Conservation (phyloP, 257 asterid genomes). For the Datura wrightii region DNA sequence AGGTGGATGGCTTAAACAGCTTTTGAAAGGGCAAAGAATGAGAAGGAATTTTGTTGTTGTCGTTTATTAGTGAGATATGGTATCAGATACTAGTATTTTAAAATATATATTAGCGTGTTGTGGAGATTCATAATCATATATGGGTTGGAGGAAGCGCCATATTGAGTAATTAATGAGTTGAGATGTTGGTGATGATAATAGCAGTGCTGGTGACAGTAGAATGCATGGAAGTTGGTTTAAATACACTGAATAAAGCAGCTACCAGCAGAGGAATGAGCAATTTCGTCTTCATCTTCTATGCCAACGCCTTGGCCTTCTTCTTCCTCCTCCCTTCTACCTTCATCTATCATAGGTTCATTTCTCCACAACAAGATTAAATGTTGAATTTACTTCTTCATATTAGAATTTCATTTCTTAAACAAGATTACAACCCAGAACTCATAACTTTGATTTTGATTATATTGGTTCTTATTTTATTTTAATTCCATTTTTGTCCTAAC, state of each 20-base stretch:
- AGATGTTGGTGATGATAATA: not conserved
- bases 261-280: constrained; percentile 36
- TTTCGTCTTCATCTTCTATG: constrained; percentile 35
- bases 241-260: constrained; percentile 39
- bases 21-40: not conserved
- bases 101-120: too few relatives aligned
- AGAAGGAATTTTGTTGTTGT: not conserved
- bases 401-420: too few relatives aligned
- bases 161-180: too few relatives aligned
- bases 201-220: constrained; percentile 20
- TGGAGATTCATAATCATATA: too few relatives aligned
- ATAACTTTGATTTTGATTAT: too few relatives aligned
- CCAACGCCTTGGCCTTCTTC: constrained; percentile 34
- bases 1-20: not conserved
- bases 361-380: too few relatives aligned
- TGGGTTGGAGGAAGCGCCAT: too few relatives aligned
- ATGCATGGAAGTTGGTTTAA: constrained; percentile 39
- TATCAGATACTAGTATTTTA: not conserved
- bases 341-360: constrained; percentile 28
- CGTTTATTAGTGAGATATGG: not conserved
- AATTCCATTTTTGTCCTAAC: too few relatives aligned
- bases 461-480: too few relatives aligned
- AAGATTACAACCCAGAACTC: too few relatives aligned
- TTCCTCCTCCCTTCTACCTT: constrained; percentile 39
- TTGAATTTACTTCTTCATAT: too few relatives aligned